Base-by-base conservation (phyloP, 2,329 filamentous ascomycete genomes). In the Huntiella moniliformis region DNA sequence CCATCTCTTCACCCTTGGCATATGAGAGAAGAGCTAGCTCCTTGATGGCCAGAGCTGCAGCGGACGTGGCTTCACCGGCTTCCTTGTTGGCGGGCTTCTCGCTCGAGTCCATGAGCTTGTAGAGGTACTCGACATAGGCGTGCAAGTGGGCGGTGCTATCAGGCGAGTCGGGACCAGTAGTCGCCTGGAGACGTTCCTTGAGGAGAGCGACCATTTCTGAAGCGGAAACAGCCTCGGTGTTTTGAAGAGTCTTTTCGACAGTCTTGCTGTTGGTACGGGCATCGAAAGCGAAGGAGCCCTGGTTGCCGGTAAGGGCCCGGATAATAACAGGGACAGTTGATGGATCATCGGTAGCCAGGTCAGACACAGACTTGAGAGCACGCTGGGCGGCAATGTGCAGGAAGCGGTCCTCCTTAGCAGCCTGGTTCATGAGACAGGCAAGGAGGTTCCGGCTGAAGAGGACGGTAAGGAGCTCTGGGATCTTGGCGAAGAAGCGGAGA, bases 391-490 rank as follows among this genome's bases (percentile, higher is more conserved):
- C 80, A 35, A 78, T 77, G 60, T 94, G 79, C 11, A 94, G 67
- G 54, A 83, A 86, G 15, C 83, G 72, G 53, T 88, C 82, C 51
- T 82, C 68, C 40, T 82, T 78, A 2, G 79, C 74, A 4, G 86
- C 73, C 55, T 93, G 84, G 58, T 92, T 91, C 61, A 84, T 80
- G 39, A 94, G 63, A 55, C 79, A 88, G 42, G 76, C 71, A 62
- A 92, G 77, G 16, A 95, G 65, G 54, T 94, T 93, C 51, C 78
- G 76, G 54, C 82, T 86, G 58, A 96, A 93, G 0, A 94, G 66
- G 6, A 61, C 67, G 52, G 60, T 68, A 44, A 64, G 72, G 54
- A 68, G 71, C 47, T 53, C 44, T 13, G 56, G 56, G 16, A 59
- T 73, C 57, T 55, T 66, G 31, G 67, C 64, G 6, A 71, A 60